Conservation (phyloP, 2,329 filamentous ascomycete genomes). For the Aspergillus oerlinghausenensis region DNA sequence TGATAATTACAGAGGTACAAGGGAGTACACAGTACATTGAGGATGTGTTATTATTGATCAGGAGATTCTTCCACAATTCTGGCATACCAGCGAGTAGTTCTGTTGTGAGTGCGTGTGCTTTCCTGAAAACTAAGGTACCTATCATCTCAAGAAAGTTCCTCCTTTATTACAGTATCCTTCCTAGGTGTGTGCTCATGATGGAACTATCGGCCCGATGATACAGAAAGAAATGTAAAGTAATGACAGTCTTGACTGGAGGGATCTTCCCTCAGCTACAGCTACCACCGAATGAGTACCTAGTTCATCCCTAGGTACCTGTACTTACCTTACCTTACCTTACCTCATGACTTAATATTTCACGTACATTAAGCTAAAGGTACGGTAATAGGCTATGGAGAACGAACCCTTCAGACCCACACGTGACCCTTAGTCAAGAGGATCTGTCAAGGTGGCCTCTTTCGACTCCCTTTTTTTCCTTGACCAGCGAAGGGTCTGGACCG, state of each 20-base stretch:
- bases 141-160: background rate
- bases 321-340: background rate
- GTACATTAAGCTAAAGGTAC: background rate
- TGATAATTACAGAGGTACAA: background rate
- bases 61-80: background rate
- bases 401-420: slow-evolving; percentile 11
- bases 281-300: no score
- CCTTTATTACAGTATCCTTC: background rate
- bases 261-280: background rate
- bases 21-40: background rate
- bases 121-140: background rate
- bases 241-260: background rate
- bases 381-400: no score
- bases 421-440: slow-evolving; percentile 11
- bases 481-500: background rate
- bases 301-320: no score
- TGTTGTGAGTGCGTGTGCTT: background rate
- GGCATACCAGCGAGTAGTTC: background rate
- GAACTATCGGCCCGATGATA: background rate
- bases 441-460: slow-evolving; percentile 18
- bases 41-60: background rate
- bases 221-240: background rate
- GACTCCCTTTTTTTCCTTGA: background rate
- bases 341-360: background rate
- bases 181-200: background rate